Evolutionary conservation across 2,329 filamentous ascomycete genomes (phyloP).

Genomic region (Didymella exigua): DNA sequence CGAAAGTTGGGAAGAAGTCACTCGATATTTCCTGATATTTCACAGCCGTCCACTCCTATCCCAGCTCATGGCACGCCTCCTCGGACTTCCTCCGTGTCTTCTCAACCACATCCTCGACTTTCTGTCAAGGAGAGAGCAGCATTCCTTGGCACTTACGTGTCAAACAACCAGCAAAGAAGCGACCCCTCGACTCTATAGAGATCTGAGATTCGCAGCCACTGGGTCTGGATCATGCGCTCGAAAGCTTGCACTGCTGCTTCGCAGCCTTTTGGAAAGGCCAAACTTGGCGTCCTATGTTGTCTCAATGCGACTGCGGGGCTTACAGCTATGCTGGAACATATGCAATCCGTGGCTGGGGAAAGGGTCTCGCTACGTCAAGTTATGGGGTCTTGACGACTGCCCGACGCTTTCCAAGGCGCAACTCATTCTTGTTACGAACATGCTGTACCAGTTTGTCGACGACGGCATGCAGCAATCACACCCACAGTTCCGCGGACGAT

Average conservation of each 20-base stretch:
- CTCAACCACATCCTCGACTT: slow-evolving; percentile 22
- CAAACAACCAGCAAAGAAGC: slow-evolving; percentile 19
- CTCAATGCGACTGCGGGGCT: slow-evolving; percentile 23
- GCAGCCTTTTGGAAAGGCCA: slow-evolving; percentile 31
- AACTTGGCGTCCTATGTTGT: slow-evolving; percentile 21
- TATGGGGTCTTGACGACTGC: slow-evolving; percentile 32
- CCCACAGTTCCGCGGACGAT: slow-evolving; percentile 24
- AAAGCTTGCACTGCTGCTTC: slow-evolving; percentile 26
- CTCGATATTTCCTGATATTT: no score
- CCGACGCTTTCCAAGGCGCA: slow-evolving; percentile 23
- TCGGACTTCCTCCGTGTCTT: slow-evolving; percentile 24
- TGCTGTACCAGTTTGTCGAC: slow-evolving; percentile 31
- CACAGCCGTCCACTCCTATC: not conserved
- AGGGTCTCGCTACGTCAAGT: slow-evolving; percentile 11
- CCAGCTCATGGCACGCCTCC: slow-evolving; percentile 23
- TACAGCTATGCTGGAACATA: slow-evolving; percentile 26
- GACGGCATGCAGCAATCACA: slow-evolving; percentile 31
- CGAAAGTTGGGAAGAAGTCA: no score
- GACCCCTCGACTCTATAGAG: slow-evolving; percentile 23
- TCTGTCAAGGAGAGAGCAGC: slow-evolving; percentile 21
- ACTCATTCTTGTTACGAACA: slow-evolving; percentile 27
- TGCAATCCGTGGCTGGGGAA: slow-evolving; percentile 29
- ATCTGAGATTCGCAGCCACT: slow-evolving; percentile 28
- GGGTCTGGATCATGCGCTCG: slow-evolving; percentile 27
- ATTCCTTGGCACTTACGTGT: slow-evolving; percentile 23